Conservation (phyloP, 2,329 filamentous ascomycete genomes). For the Trichoderma sp. region DNA sequence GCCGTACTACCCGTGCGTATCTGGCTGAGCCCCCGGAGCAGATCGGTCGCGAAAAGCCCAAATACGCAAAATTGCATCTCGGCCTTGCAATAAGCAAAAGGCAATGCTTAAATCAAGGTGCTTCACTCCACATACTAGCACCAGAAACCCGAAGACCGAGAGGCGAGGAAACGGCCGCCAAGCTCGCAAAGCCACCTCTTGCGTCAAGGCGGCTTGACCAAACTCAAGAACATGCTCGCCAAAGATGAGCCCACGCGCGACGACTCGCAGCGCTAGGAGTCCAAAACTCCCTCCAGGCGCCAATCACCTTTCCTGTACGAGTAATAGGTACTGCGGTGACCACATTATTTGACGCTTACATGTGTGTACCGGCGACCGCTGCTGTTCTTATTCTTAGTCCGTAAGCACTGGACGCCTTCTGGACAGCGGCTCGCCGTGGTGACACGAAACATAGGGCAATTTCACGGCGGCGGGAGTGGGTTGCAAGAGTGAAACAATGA, state of each 20-base stretch:
- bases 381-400: neutral
- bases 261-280: neutral
- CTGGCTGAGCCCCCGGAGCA: neutral
- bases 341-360: neutral
- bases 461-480: neutral
- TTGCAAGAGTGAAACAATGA: neutral
- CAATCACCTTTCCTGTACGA: neutral
- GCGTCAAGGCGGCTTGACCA: neutral
- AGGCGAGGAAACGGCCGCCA: neutral
- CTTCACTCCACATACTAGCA: neutral
- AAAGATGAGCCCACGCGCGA: constrained; percentile 3
- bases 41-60: neutral
- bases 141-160: neutral
- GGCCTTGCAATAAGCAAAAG: neutral
- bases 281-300: neutral
- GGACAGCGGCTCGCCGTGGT: neutral
- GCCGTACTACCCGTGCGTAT: neutral
- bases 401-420: constrained; percentile 4
- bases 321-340: neutral
- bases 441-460: neutral
- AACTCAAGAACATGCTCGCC: neutral
- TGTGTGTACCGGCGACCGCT: neutral
- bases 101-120: neutral
- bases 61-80: neutral
- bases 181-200: constrained; percentile 18